phyloP scores from a whole-genome alignment of 164 flowering plant genomes.

The Kingdonia uniflora region DNA sequence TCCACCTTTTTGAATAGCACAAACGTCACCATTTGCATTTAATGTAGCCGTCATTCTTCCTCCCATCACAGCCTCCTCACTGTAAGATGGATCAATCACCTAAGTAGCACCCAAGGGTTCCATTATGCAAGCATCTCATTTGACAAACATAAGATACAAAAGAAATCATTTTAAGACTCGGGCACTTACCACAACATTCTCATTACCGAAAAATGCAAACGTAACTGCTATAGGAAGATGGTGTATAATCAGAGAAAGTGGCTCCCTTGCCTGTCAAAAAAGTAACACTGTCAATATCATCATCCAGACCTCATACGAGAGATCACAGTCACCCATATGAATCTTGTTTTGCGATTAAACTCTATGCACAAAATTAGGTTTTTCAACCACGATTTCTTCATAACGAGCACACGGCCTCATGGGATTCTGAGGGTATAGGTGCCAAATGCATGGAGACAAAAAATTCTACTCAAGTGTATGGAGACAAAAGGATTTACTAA shows the following conservation, averaged over 20 bases:
- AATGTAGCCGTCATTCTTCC: conserved; percentile 83
- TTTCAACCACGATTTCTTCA: no score
- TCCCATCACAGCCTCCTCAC: conserved; percentile 86
- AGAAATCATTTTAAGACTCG: not conserved
- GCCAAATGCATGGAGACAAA: no score
- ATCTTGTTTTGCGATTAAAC: no score
- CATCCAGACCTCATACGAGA: no score
- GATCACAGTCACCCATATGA: no score
- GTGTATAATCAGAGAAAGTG: conserved; percentile 73
- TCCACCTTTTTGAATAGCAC: conserved; percentile 95
- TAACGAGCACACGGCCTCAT: no score
- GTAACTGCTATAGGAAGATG: conserved; percentile 92
- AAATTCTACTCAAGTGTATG: no score
- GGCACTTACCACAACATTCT: conserved; percentile 51
- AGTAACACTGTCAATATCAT: not conserved
- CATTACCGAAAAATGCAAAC: conserved; percentile 66
- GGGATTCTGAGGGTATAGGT: no score
- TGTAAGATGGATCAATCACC: conserved; percentile 80
- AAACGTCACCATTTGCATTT: conserved; percentile 78
- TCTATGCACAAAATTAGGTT: no score
- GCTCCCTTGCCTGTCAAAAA: conserved; percentile 63
- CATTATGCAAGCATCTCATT: not conserved
- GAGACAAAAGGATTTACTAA: no score
- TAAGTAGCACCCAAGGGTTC: conserved; percentile 11
- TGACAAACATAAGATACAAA: not conserved